These are phyloP conservation scores for Platanus orientalis DNA, from an alignment of 164 flowering plant genomes.

Conservation along the genomic window DNA sequence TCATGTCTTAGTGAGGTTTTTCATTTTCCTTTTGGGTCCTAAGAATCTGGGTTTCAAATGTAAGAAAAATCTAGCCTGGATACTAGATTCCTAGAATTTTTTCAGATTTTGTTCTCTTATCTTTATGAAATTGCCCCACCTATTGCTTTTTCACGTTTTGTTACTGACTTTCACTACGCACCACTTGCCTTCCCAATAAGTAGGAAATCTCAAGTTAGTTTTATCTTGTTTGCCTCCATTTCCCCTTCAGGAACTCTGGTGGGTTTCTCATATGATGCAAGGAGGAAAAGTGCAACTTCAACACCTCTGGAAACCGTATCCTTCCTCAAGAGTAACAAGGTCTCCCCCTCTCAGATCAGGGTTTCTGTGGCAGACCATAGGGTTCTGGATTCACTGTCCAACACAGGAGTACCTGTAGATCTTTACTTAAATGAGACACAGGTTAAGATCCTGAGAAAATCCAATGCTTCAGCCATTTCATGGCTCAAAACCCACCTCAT, in stretches of 20 bases:
- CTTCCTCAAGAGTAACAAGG: constrained; percentile 27
- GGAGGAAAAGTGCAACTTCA: constrained; percentile 22
- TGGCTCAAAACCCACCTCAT: constrained; percentile 29
- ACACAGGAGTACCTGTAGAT: constrained; percentile 30
- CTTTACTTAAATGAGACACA: constrained; percentile 27
- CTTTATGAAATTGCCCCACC: not conserved
- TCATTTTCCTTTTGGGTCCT: no score
- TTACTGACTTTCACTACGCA: not conserved
- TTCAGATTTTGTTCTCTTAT: not conserved
- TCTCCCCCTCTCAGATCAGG: constrained; percentile 28
- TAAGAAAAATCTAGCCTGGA: not conserved
- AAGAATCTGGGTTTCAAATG: not conserved
- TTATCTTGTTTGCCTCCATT: not conserved
- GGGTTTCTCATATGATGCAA: constrained; percentile 45
- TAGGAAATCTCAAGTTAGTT: not conserved
- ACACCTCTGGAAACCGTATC: constrained; percentile 20
- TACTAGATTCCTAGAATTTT: not conserved
- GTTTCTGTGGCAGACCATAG: constrained; percentile 22
- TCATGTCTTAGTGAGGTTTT: not conserved
- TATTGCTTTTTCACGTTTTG: not conserved
- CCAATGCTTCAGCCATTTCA: constrained; percentile 22
- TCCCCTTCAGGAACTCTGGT: constrained; percentile 39
- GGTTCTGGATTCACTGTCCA: constrained; percentile 18
- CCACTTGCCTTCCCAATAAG: not conserved
- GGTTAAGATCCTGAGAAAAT: constrained; percentile 11